These are phyloP conservation scores for Geotrichum phurueaensis DNA, from an alignment of 1,139 yeast genomes.

Conservation along the genomic window DNA sequence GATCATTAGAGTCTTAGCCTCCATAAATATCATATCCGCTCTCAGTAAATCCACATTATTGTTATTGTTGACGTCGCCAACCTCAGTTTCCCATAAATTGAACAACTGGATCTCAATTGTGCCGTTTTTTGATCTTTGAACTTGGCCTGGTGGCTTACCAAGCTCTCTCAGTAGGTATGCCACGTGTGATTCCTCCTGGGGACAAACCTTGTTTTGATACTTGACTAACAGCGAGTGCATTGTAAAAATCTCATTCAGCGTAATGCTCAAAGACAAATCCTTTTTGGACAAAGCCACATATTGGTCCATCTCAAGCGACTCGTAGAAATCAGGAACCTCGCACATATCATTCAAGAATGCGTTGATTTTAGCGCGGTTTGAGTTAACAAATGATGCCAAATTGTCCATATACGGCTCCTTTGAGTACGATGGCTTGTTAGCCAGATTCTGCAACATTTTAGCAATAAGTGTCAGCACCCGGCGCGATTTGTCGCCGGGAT, in stretches of 20 bases:
- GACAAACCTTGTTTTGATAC: conserved; percentile 27
- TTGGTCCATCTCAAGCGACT: conserved; percentile 40
- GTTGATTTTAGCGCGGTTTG: conserved; percentile 33
- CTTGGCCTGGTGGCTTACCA: conserved; percentile 33
- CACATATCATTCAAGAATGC: conserved; percentile 37
- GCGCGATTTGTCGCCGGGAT: conserved; percentile 46
- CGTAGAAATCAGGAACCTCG: conserved; percentile 41
- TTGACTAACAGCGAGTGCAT: conserved; percentile 38
- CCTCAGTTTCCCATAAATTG: conserved; percentile 37
- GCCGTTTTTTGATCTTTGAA: conserved; percentile 34
- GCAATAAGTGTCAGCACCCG: conserved; percentile 77
- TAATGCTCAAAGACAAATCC: conserved; percentile 35
- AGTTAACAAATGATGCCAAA: conserved; percentile 32
- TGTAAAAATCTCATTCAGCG: conserved; percentile 37
- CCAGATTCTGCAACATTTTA: conserved; percentile 78
- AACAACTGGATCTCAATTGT: conserved; percentile 35
- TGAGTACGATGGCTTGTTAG: conserved; percentile 49
- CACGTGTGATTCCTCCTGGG: conserved; percentile 26
- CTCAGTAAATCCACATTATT: conserved; percentile 32
- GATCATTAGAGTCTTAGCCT: conserved; percentile 37
- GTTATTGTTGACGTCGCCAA: conserved; percentile 31
- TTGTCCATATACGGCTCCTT: conserved; percentile 38
- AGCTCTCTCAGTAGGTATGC: conserved; percentile 32
- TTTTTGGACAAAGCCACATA: conserved; percentile 39
- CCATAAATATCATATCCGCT: conserved; percentile 38